Base-by-base conservation (phyloP, 176 grass and related monocot species). In the Olyra latifolia region DNA sequence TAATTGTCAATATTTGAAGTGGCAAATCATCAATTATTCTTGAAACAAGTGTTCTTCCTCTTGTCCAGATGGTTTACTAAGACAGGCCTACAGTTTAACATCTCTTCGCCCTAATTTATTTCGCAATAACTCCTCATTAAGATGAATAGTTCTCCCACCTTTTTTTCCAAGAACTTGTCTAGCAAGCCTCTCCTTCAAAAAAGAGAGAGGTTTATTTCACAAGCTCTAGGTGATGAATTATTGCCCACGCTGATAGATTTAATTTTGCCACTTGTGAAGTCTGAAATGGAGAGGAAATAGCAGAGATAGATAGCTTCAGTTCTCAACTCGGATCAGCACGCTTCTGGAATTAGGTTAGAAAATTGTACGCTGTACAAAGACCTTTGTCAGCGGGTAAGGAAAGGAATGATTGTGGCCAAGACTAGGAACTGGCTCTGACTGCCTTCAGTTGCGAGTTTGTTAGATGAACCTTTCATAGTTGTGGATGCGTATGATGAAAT, bases 51-150 rank as follows among this genome's bases (percentile, higher is more conserved):
- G 3, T 11, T 80, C 32, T 86, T 20, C 61, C 40, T 64, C 39
- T 74, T 75, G 62, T 42, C 45, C 90, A 98, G 95, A 83, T 98
- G 42, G 91, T 94, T 76, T 94, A 94, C 86, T 98, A 95, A 95
- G 89, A 91, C 90, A 41, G 92, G 92, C 67, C 87, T 98, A 83
- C 92, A 98, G 67, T 93, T 98, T 46, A 91, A 80, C 74, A 89
- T 95, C 17, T 87, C 88, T 24, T 91, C 79, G 0, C 74, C 90
- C 25, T 95, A 90, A 74, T 80, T 69, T 81, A 12, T 24, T 57
- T 48, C 27, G 28, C 22, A 38, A 53, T 22, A 69, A 44, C 6
- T 78, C 40, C 17, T 43, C 49, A 63, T 64, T 46, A 35, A 35
- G 32, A 35, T 35, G 32, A 35, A 35, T 35, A 35, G 32, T 35